A percentile compares a stretch with the other conserved stretches of the same genome.
Conservation (phyloP, 805 yeast genomes). For the Candida multigemmis region DNA sequence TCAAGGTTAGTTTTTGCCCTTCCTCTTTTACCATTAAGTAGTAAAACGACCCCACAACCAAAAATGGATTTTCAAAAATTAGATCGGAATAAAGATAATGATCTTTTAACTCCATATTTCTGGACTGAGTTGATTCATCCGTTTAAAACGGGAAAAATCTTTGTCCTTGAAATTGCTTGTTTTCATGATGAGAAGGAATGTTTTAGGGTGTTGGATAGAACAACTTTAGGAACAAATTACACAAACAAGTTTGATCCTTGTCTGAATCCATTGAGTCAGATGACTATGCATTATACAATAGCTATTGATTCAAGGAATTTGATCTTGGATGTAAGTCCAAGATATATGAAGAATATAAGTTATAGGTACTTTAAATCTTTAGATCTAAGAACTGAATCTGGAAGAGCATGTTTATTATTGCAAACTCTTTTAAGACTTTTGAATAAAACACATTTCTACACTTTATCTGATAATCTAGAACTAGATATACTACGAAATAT, state of each 20-base stretch:
- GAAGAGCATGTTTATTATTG: constrained; percentile 14
- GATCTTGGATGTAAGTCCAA: constrained; percentile 17
- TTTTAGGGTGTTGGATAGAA: no score
- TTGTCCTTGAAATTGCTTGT: constrained; percentile 17
- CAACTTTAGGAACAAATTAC: constrained; percentile 6
- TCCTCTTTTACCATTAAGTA: constrained; percentile 12
- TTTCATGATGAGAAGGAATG: constrained; percentile 20
- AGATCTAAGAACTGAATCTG: constrained; percentile 18
- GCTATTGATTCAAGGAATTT: constrained; percentile 8
- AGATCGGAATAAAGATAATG: constrained; percentile 16
- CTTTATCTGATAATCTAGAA: constrained; percentile 7
- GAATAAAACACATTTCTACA: constrained; percentile 5
- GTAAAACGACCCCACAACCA: constrained; percentile 12
- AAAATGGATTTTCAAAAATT: constrained; percentile 10
- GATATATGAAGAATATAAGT: constrained; percentile 21
- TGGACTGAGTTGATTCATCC: constrained; percentile 30
- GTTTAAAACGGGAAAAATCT: constrained; percentile 11
- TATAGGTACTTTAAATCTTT: constrained; percentile 18
- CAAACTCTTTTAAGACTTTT: constrained; percentile 14
- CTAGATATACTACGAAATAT: constrained; percentile 10
- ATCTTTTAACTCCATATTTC: constrained; percentile 23
- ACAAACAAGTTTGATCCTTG: constrained; percentile 12
- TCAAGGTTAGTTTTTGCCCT: constrained; percentile 21
- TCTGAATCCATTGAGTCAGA: constrained; percentile 12
- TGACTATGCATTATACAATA: constrained; percentile 22